phyloP scores from a whole-genome alignment of 208 protist species.

The Angomonas desouzai region DNA sequence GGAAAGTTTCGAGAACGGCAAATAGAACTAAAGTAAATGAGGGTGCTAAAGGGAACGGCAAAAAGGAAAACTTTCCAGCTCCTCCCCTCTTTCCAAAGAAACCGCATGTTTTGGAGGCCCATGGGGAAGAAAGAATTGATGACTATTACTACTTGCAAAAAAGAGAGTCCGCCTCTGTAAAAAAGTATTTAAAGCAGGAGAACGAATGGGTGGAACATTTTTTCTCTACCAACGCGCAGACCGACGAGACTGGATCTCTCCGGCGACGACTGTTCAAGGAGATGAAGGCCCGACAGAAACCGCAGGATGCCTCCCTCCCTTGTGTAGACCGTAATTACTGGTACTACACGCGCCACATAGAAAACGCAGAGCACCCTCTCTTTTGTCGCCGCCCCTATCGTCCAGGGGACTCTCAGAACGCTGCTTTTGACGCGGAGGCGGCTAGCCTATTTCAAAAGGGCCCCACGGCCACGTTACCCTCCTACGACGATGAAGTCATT shows the following conservation, averaged over 20 bases:
- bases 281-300: constrained; percentile 40
- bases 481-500: constrained; percentile 55
- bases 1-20: neutral
- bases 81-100: constrained; percentile 18
- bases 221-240: constrained; percentile 13
- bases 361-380: constrained; percentile 48
- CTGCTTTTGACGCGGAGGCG: constrained; percentile 43
- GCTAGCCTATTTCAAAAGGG: constrained; percentile 24
- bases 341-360: constrained; percentile 62
- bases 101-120: constrained; percentile 20
- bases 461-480: constrained; percentile 30
- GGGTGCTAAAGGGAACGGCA: neutral
- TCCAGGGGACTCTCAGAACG: constrained; percentile 16
- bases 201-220: constrained; percentile 43
- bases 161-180: constrained; percentile 28
- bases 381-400: constrained; percentile 51
- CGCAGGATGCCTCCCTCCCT: constrained; percentile 53
- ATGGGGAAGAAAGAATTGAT: constrained; percentile 42
- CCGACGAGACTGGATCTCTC: constrained; percentile 7
- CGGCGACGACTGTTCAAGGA: constrained; percentile 38
- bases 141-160: constrained; percentile 56
- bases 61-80: neutral
- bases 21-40: constrained; percentile 1
- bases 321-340: constrained; percentile 47
- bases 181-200: constrained; percentile 34